Percentiles rank a stretch among this genome's conserved stretches.
Evolutionary conservation across 441 rosid genomes (phyloP).

Genomic region (Gossypium davidsonii): DNA sequence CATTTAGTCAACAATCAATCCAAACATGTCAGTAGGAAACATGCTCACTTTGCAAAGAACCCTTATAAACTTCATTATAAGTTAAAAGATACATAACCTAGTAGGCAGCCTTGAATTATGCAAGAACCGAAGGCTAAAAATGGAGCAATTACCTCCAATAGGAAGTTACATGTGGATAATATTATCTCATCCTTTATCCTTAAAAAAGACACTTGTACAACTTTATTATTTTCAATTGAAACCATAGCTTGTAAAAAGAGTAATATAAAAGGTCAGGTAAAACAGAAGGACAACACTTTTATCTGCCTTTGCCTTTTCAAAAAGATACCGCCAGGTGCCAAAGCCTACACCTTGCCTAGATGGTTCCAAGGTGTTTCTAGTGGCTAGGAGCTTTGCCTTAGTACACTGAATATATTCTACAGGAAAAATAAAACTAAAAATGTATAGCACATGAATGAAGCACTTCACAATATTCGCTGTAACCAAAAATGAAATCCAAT

Average conservation of each 20-base stretch:
- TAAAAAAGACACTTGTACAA: not conserved
- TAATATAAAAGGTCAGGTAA: not conserved
- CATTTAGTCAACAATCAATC: conserved; percentile 18
- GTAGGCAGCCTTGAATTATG: not conserved
- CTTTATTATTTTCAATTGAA: not conserved
- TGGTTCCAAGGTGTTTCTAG: not conserved
- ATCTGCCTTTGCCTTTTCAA: not conserved
- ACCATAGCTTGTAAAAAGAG: not conserved
- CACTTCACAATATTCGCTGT: too few species aligned
- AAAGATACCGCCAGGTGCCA: not conserved
- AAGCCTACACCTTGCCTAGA: not conserved
- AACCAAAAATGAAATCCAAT: too few species aligned
- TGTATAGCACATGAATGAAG: not conserved
- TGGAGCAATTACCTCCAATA: not conserved
- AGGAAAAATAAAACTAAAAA: not conserved
- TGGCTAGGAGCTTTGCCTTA: not conserved
- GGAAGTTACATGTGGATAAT: not conserved
- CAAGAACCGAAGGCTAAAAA: not conserved
- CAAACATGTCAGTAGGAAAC: not conserved
- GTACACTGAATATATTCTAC: not conserved
- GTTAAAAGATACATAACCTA: not conserved
- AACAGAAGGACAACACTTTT: not conserved
- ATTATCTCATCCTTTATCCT: not conserved
- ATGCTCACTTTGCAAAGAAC: not conserved
- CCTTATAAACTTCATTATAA: not conserved